Evolutionary conservation across 2,329 filamentous ascomycete species (phyloP).

Genomic region (Fusarium chaquense): DNA sequence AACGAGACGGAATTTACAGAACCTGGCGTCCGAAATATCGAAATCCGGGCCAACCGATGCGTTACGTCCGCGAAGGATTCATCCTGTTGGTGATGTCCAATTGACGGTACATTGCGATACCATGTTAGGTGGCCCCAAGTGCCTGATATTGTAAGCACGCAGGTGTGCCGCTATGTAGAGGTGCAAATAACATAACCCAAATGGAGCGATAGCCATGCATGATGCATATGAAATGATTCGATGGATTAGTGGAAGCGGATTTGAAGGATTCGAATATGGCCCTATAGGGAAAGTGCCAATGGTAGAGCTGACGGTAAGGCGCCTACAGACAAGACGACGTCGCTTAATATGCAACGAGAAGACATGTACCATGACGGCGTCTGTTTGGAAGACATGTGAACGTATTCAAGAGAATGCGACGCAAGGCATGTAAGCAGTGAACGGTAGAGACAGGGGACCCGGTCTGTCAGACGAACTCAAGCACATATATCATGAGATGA

Average conservation of each 20-base stretch:
- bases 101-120: not conserved
- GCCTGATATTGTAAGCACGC: conserved; percentile 12
- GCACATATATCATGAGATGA: conserved; percentile 45
- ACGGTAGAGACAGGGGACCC: conserved; percentile 21
- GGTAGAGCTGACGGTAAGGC: conserved; percentile 10
- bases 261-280: conserved; percentile 15
- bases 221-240: conserved; percentile 21
- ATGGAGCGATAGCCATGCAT: conserved; percentile 28
- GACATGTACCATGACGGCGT: conserved; percentile 13
- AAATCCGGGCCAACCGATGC: not conserved
- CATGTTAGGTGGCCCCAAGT: conserved; percentile 20
- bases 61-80: conserved; percentile 3
- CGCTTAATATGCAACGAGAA: conserved; percentile 14
- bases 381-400: conserved; percentile 7
- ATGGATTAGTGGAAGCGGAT: conserved; percentile 14
- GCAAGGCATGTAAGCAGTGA: conserved; percentile 16
- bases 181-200: conserved; percentile 16
- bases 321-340: conserved; percentile 9
- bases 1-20: not conserved
- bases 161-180: conserved; percentile 9
- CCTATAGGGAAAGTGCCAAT: conserved; percentile 24
- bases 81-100: conserved; percentile 14
- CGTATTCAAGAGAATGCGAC: conserved; percentile 7
- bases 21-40: conserved; percentile 1
- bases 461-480: conserved; percentile 21